Evolutionary conservation across 1,284 basidiomycete species (phyloP).

Genomic region (Heterobasidion parviporum): DNA sequence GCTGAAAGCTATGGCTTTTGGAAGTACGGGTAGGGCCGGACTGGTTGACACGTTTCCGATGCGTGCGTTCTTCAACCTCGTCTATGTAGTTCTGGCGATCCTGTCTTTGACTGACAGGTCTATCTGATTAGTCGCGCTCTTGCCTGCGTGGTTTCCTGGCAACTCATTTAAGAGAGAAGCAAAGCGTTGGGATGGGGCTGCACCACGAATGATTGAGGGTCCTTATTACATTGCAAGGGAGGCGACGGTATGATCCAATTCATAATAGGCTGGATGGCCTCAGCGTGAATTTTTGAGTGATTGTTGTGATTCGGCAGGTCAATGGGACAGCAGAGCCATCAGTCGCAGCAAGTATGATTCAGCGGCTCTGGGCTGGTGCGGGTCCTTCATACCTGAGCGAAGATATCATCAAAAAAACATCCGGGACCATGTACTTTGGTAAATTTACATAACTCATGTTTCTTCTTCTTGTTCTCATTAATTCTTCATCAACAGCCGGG

Average conservation of each 20-base stretch:
- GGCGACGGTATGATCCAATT: conserved; percentile 14
- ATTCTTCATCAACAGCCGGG: background rate
- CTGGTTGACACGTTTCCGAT: conserved; percentile 20
- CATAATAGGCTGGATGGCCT: background rate
- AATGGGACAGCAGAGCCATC: too few relatives aligned
- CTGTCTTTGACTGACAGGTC: too few relatives aligned
- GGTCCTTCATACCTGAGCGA: too few relatives aligned
- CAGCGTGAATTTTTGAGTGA: background rate
- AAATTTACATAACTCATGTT: too few relatives aligned
- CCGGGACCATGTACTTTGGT: too few relatives aligned
- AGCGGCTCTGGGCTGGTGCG: too few relatives aligned
- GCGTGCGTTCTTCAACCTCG: conserved; percentile 11
- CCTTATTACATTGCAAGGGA: conserved; percentile 25
- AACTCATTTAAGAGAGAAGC: conserved; percentile 40
- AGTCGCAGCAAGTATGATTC: too few relatives aligned
- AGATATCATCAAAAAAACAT: too few relatives aligned
- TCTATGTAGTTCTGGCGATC: conserved; percentile 25
- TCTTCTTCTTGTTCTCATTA: too few relatives aligned
- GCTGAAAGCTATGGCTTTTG: conserved; percentile 16
- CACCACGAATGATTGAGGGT: conserved; percentile 18
- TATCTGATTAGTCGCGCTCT: too few relatives aligned
- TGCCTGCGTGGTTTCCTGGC: conserved; percentile 38
- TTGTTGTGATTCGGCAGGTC: too few relatives aligned
- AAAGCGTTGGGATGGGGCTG: conserved; percentile 24
- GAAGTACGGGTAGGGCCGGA: conserved; percentile 17